Percentiles rank a stretch among this genome's conserved stretches.
phyloP scores from a whole-genome alignment of 164 flowering plant species.

The Saururus chinensis region DNA sequence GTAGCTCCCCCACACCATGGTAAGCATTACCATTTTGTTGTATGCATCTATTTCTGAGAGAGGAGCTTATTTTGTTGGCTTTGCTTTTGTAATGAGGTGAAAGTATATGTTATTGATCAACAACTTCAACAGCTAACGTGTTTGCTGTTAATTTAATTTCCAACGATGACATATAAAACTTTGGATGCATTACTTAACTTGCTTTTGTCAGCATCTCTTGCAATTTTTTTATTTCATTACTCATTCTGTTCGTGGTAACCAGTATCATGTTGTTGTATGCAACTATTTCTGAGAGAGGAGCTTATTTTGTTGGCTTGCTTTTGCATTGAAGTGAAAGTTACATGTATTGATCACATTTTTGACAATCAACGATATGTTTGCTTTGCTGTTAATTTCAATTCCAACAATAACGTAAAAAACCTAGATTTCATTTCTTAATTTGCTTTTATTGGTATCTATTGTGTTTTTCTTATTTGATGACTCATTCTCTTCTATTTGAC shows the following conservation, averaged over 20 bases:
- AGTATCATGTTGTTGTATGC: neutral
- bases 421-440: neutral
- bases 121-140: too few relatives aligned
- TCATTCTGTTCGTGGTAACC: constrained; percentile 25
- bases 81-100: neutral
- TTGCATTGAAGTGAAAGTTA: neutral
- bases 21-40: constrained; percentile 9
- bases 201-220: too few relatives aligned
- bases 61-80: neutral
- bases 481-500: neutral
- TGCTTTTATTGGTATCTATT: neutral
- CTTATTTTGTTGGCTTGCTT: neutral
- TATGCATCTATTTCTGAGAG: neutral
- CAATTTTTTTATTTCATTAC: too few relatives aligned
- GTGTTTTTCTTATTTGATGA: neutral
- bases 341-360: neutral
- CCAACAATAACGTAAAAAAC: too few relatives aligned
- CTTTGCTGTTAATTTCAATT: too few relatives aligned
- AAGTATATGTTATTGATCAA: neutral
- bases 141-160: too few relatives aligned
- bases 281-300: neutral
- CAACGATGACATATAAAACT: too few relatives aligned
- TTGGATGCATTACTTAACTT: too few relatives aligned
- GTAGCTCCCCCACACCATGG: constrained; percentile 68
- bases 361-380: too few relatives aligned